Percentiles rank a stretch among this genome's conserved stretches.
These are phyloP conservation scores for Phlebiopsis gigantea DNA, from an alignment of 768 basidiomycete genomes.

Conservation along the genomic window DNA sequence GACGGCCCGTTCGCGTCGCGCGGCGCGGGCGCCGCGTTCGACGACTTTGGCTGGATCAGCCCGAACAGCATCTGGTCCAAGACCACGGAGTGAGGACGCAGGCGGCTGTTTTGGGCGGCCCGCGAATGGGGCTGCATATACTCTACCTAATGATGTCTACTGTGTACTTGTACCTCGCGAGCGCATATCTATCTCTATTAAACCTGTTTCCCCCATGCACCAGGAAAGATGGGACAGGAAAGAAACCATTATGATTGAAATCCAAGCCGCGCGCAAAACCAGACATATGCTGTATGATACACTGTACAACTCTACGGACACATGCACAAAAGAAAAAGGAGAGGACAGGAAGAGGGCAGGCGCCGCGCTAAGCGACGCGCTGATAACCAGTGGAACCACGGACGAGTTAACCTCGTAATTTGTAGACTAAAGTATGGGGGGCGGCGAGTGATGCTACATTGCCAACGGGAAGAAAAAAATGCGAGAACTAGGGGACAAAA, in stretches of 20 bases:
- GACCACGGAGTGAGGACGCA: background rate
- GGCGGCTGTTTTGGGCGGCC: background rate
- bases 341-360: background rate
- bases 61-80: conserved; percentile 15
- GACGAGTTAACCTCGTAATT: conserved; percentile 7
- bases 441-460: background rate
- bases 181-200: background rate
- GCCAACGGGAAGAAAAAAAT: background rate
- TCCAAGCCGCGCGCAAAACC: background rate
- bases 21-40: background rate
- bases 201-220: background rate
- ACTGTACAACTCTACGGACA: conserved; percentile 3
- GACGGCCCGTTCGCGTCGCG: background rate
- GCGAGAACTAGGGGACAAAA: background rate
- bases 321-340: background rate
- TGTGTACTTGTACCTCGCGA: background rate
- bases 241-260: background rate
- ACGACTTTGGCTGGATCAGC: conserved; percentile 15
- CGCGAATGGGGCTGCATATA: background rate
- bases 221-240: too few relatives aligned
- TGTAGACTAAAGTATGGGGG: background rate
- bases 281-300: conserved; percentile 1
- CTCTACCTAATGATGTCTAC: background rate
- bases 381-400: background rate
- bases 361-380: background rate